Evolutionary conservation across 495 filamentous ascomycete species (phyloP).

Genomic region (Neohortaea acidophila): DNA sequence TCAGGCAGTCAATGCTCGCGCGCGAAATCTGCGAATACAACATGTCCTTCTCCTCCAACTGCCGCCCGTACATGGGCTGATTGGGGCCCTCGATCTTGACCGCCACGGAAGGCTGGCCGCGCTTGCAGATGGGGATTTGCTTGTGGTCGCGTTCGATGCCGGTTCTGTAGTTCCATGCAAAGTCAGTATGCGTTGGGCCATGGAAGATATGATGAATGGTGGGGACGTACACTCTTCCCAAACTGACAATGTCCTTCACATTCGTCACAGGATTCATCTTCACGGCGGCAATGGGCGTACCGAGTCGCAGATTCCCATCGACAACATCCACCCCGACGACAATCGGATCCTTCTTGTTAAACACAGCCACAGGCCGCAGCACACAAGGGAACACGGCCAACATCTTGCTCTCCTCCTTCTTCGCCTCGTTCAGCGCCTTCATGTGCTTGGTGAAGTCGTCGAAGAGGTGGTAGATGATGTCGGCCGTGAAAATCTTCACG

Average conservation of each 20-base stretch:
- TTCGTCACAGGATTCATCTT: conserved; percentile 65
- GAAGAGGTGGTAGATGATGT: conserved; percentile 99
- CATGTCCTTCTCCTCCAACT: conserved; percentile 82
- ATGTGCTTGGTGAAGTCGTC: conserved; percentile 93
- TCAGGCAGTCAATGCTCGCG: conserved; percentile 80
- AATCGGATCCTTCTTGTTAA: conserved; percentile 96
- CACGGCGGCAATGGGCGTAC: conserved; percentile 77
- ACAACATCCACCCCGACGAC: conserved; percentile 90
- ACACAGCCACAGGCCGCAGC: conserved; percentile 73
- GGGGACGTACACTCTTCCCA: conserved; percentile 86
- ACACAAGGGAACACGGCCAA: conserved; percentile 95
- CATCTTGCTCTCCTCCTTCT: conserved; percentile 91
- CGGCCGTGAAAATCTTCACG: conserved; percentile 95
- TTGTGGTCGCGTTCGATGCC: conserved; percentile 98
- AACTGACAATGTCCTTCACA: conserved; percentile 60
- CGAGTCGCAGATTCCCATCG: conserved; percentile 69
- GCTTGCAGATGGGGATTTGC: conserved; percentile 76
- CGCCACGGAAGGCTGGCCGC: conserved; percentile 88
- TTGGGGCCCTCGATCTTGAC: conserved; percentile 95
- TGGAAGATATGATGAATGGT: conserved; percentile 1
- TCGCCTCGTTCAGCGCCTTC: conserved; percentile 65
- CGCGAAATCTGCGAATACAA: conserved; percentile 81
- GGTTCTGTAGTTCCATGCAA: conserved; percentile 40
- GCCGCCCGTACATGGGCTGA: conserved; percentile 88
- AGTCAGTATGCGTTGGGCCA: conserved; percentile 7